Evolutionary conservation across 2,329 filamentous ascomycete genomes (phyloP).

Genomic region (Colletotrichum zoysiae): DNA sequence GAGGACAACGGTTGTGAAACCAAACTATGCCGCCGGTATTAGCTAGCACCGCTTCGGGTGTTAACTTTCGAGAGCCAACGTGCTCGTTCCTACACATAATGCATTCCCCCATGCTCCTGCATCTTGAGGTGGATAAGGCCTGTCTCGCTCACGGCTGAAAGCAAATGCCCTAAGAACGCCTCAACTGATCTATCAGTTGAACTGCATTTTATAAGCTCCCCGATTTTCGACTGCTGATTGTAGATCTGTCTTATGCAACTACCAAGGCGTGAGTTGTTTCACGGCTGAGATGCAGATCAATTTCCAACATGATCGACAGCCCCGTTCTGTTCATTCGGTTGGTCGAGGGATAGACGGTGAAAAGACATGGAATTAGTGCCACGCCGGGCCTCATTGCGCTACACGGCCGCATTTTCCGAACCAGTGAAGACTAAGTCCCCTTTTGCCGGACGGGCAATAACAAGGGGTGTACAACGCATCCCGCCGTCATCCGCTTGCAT

Average conservation of each 20-base stretch:
- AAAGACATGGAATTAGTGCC: neutral
- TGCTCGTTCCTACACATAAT: neutral
- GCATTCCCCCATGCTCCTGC: neutral
- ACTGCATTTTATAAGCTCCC: neutral
- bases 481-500: constrained; percentile 1
- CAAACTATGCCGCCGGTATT: neutral
- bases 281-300: neutral
- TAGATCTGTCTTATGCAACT: constrained; percentile 22
- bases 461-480: neutral
- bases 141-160: constrained; percentile 11
- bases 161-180: neutral
- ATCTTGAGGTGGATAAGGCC: neutral
- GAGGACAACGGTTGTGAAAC: neutral
- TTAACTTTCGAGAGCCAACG: constrained; percentile 18
- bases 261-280: neutral
- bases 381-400: neutral
- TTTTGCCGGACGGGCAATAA: neutral
- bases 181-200: neutral
- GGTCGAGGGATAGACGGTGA: neutral
- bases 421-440: too few species aligned
- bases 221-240: neutral
- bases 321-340: neutral
- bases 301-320: neutral
- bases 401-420: neutral
- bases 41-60: constrained; percentile 1